phyloP scores from a whole-genome alignment of 169 alveolate genomes.

The Miamiensis avidus region DNA sequence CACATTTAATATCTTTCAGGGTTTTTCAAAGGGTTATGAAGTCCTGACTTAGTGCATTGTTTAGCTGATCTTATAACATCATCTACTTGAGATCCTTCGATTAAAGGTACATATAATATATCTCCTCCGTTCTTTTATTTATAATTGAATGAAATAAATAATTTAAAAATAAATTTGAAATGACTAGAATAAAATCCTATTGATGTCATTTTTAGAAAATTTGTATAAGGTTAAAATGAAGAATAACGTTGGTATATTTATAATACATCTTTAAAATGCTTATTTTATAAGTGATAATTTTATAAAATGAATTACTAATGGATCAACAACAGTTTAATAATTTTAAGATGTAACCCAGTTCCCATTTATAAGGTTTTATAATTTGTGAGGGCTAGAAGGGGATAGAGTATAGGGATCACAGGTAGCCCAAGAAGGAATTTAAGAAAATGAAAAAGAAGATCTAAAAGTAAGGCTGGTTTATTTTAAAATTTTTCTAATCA shows the following conservation, averaged over 20 bases:
- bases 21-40: conserved; percentile 85
- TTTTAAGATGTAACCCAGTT: conserved; percentile 28
- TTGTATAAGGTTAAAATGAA: no score
- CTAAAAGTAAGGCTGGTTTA: no score
- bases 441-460: no score
- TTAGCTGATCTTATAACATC: conserved; percentile 19
- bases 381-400: conserved; percentile 16
- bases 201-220: not conserved
- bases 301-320: not conserved
- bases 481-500: no score
- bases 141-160: not conserved
- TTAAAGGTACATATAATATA: conserved; percentile 30
- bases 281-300: no score
- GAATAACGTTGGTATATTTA: no score
- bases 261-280: no score
- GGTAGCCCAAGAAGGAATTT: conserved; percentile 23
- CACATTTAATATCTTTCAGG: conserved; percentile 79
- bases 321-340: conserved; percentile 24
- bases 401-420: conserved; percentile 13
- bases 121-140: conserved; percentile 24
- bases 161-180: no score
- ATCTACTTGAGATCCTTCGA: conserved; percentile 1
- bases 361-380: conserved; percentile 26
- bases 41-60: conserved; percentile 74
- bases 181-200: no score